Percentiles rank a stretch among this genome's conserved stretches.
Evolutionary conservation across 176 grass and related monocot genomes (phyloP).

Genomic region (Lolium rigidum): DNA sequence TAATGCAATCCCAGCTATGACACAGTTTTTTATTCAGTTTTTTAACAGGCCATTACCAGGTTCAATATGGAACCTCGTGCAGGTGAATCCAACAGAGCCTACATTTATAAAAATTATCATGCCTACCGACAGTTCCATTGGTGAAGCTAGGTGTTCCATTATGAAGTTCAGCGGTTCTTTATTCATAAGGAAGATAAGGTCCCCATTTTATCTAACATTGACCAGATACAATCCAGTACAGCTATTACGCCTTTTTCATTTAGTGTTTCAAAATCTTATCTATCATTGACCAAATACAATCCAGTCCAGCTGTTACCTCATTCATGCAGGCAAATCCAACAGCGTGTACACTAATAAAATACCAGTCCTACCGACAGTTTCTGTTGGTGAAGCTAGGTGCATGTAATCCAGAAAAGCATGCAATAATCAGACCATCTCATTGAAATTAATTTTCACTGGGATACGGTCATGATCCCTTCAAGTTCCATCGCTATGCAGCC

Average conservation of each 20-base stretch:
- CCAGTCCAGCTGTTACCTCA: neutral
- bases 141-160: constrained; percentile 24
- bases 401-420: constrained; percentile 15
- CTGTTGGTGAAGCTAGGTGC: constrained; percentile 9
- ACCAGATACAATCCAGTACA: constrained; percentile 14
- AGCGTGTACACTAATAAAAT: constrained; percentile 7
- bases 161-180: neutral
- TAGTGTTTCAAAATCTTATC: constrained; percentile 3
- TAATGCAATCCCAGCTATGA: constrained; percentile 18
- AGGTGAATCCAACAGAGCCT: constrained; percentile 19
- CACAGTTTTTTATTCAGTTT: constrained; percentile 10
- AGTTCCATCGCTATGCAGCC: neutral
- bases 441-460: neutral
- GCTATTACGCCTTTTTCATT: constrained; percentile 5
- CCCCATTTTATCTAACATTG: neutral
- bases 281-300: constrained; percentile 21
- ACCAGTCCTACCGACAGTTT: neutral
- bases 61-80: neutral
- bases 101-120: constrained; percentile 5
- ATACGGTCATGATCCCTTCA: neutral
- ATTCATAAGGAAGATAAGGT: constrained; percentile 16
- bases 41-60: constrained; percentile 17
- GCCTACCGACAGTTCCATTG: neutral
- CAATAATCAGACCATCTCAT: neutral
- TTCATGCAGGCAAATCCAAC: neutral